Percentiles rank a stretch among this genome's conserved stretches.
Conservation (phyloP, 108 stramenopile genomes). For the Skeletonema potamos region DNA sequence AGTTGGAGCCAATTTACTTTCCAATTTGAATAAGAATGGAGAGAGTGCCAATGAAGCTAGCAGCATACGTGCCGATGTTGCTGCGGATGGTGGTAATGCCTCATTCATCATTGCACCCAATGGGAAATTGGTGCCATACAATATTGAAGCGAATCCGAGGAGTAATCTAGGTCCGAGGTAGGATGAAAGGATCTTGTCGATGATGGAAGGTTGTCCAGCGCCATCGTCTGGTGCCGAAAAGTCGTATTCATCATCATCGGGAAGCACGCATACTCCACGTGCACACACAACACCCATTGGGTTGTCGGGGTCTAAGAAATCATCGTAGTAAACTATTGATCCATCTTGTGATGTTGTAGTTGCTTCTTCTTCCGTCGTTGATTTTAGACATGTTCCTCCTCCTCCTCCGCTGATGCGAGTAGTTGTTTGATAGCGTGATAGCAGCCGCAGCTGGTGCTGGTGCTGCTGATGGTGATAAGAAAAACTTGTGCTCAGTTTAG, state of each 20-base stretch:
- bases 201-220: not conserved
- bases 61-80: conserved; percentile 58
- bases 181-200: conserved; percentile 15
- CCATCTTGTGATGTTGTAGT: not conserved
- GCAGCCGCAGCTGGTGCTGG: not conserved
- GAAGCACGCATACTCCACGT: conserved; percentile 48
- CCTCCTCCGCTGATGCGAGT: not conserved
- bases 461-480: not conserved
- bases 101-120: conserved; percentile 72
- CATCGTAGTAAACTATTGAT: conserved; percentile 39
- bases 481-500: not conserved
- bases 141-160: conserved; percentile 44
- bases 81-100: conserved; percentile 52
- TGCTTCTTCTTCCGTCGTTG: not conserved
- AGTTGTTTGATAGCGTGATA: not conserved
- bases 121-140: conserved; percentile 78
- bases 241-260: conserved; percentile 22
- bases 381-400: not conserved
- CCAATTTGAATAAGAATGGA: conserved; percentile 58
- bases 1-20: conserved; percentile 22
- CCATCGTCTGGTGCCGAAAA: not conserved
- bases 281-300: conserved; percentile 44
- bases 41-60: conserved; percentile 58
- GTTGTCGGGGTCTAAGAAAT: conserved; percentile 11
- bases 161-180: conserved; percentile 51